Evolutionary conservation across 139 green algal genomes (phyloP).

Genomic region (Eudorina sp.): DNA sequence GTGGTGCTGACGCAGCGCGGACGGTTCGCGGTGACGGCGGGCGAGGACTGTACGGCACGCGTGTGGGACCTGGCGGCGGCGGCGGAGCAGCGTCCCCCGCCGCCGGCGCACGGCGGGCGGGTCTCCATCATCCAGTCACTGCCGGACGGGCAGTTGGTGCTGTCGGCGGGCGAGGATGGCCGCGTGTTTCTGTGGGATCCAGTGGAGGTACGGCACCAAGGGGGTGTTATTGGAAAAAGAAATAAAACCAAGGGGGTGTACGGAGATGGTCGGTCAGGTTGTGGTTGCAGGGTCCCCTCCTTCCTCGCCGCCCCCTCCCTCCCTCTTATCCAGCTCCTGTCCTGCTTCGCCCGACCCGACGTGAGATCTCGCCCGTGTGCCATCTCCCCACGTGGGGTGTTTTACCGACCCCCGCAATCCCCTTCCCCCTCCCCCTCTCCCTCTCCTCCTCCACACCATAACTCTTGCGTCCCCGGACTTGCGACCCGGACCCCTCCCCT

Average conservation of each 20-base stretch:
- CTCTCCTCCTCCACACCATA: neutral
- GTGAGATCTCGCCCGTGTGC: no score
- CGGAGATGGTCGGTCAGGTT: no score
- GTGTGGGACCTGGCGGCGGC: slow-evolving; percentile 85
- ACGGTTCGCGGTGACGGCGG: slow-evolving; percentile 80
- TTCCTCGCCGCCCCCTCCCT: no score
- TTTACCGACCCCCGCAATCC: no score
- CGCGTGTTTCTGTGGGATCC: slow-evolving; percentile 54
- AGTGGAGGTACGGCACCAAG: neutral
- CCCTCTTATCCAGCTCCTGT: no score
- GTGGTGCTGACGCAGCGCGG: slow-evolving; percentile 75
- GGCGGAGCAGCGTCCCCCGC: neutral
- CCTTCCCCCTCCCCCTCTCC: no score
- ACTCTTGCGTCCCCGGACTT: neutral
- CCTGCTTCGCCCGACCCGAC: no score
- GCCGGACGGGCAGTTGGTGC: slow-evolving; percentile 18
- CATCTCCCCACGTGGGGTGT: no score
- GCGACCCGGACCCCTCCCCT: no score
- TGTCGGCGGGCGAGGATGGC: slow-evolving; percentile 53
- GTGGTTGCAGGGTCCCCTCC: no score
- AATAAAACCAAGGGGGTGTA: no score
- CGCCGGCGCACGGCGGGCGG: slow-evolving; percentile 11
- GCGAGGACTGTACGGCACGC: slow-evolving; percentile 74
- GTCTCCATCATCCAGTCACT: slow-evolving; percentile 36
- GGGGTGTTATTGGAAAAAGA: no score